Evolutionary conservation across 2,329 filamentous ascomycete genomes (phyloP).

Genomic region (Epichloe typhina): DNA sequence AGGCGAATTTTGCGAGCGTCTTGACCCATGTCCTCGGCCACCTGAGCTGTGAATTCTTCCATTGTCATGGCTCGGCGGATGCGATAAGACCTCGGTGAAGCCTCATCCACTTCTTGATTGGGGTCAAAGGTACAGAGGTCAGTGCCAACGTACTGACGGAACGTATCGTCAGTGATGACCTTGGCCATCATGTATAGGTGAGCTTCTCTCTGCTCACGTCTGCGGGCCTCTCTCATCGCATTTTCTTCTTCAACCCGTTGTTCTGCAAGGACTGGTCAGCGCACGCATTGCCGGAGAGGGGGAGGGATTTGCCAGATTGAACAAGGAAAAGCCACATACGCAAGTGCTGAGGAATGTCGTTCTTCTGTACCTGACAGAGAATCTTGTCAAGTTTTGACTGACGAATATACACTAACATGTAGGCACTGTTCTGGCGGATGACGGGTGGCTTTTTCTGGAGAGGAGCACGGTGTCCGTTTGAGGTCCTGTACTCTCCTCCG

Average conservation of each 20-base stretch:
- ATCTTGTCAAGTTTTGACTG: slow-evolving; percentile 76
- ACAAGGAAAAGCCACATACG: slow-evolving; percentile 33
- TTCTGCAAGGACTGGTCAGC: slow-evolving; percentile 31
- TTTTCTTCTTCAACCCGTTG: slow-evolving; percentile 71
- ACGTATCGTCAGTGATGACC: slow-evolving; percentile 71
- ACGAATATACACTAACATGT: slow-evolving; percentile 97
- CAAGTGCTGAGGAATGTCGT: slow-evolving; percentile 72
- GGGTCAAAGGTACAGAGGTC: slow-evolving; percentile 64
- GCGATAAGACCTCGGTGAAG: slow-evolving; percentile 59
- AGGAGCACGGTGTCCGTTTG: slow-evolving; percentile 33
- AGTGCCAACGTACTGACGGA: slow-evolving; percentile 67
- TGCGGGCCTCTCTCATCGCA: slow-evolving; percentile 57
- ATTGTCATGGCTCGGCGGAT: slow-evolving; percentile 65
- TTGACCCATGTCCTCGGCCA: slow-evolving; percentile 57
- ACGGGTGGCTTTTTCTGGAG: slow-evolving; percentile 43
- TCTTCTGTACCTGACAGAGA: slow-evolving; percentile 59
- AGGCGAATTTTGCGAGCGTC: slow-evolving; percentile 62
- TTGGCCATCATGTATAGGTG: slow-evolving; percentile 83
- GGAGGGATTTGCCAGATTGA: too few species aligned
- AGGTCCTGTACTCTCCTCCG: slow-evolving; percentile 64
- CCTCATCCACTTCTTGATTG: slow-evolving; percentile 49
- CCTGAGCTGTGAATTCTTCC: slow-evolving; percentile 54
- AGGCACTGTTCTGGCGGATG: slow-evolving; percentile 69
- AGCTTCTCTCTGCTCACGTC: slow-evolving; percentile 84
- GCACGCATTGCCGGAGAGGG: background rate